Base-by-base conservation (phyloP, 2,329 filamentous ascomycete species). In the Chaetoscypha palmicola region DNA sequence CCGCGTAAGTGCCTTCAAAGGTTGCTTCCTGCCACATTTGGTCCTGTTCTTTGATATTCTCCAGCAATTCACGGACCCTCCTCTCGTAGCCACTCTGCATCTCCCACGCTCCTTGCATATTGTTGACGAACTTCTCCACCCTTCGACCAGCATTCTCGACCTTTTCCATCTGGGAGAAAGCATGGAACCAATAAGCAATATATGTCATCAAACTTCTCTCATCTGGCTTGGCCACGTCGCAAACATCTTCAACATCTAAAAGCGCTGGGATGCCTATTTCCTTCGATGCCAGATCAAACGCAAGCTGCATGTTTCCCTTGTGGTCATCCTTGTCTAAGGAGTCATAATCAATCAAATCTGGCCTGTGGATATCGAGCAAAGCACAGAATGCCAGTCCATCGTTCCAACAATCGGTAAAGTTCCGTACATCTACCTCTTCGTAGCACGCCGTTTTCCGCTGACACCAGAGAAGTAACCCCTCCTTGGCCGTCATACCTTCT, bases 151-250 rank as follows among this genome's bases (percentile, higher is more conserved):
- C 92, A 62, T 98, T 98, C 66, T 98, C 92, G 7, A 98, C 92
- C 63, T 91, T 86, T 68, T 98, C 92, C 82, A 98, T 94, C 61
- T 97, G 91, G 22, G 91, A 97, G 64, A 98, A 98, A 57, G 92
- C 92, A 63, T 98, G 92, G 75, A 98, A 98, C 92, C 92, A 98
- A 71, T 98, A 98, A 52, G 92, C 92, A 58, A 98, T 98, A 66
- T 98, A 98, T 1, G 92, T 98, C 92, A 98, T 98, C 62, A 98
- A 74, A 64, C 86, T 94, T 57, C 88, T 83, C 67, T 98, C 92
- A 63, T 98, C 92, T 19, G 92, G 92, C 68, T 92, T 94, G 19
- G 89, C 77, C 21, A 98, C 91, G 63, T 98, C 92, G 64, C 88
- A 95, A 16, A 98, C 92, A 69, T 98, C 92, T 66, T 98, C 92